phyloP scores from a whole-genome alignment of 2,329 filamentous ascomycete genomes.

The Pestalotiopsis sp. region DNA sequence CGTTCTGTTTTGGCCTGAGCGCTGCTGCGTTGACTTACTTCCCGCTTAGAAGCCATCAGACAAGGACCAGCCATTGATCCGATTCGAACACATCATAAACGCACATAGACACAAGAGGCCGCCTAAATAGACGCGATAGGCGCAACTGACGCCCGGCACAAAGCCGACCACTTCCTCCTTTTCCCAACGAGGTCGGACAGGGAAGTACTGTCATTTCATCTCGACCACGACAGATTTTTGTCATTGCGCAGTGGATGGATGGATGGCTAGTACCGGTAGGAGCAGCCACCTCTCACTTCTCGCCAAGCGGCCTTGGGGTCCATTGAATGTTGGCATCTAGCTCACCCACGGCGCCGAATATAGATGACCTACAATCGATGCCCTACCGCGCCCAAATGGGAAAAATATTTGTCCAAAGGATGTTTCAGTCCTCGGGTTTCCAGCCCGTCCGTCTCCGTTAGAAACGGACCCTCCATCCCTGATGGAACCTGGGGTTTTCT shows the following conservation, averaged over 20 bases:
- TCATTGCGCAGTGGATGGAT: neutral
- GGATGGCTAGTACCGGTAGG: neutral
- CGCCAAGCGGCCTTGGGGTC: conserved; percentile 15
- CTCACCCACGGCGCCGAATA: conserved; percentile 9
- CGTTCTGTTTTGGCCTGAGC: too few species aligned
- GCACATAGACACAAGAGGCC: neutral
- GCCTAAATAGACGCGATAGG: neutral
- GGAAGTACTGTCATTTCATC: neutral
- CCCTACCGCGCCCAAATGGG: neutral
- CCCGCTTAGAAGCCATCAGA: neutral
- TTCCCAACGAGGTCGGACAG: neutral
- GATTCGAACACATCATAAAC: neutral
- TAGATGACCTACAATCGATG: neutral
- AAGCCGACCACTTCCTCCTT: neutral
- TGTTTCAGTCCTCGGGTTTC: neutral
- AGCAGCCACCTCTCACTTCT: neutral
- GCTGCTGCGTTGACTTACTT: too few species aligned
- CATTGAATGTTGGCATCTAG: conserved; percentile 7
- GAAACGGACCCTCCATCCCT: neutral
- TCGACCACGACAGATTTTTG: neutral
- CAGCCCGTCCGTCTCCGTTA: neutral
- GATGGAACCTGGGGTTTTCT: neutral
- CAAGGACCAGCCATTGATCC: neutral
- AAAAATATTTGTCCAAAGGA: neutral
- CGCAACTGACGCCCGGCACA: neutral